A percentile compares a stretch with the other conserved stretches of the same genome.
These are phyloP conservation scores for Petunia hybrid DNA, from an alignment of 305 asterid genomes.

Conservation along the genomic window DNA sequence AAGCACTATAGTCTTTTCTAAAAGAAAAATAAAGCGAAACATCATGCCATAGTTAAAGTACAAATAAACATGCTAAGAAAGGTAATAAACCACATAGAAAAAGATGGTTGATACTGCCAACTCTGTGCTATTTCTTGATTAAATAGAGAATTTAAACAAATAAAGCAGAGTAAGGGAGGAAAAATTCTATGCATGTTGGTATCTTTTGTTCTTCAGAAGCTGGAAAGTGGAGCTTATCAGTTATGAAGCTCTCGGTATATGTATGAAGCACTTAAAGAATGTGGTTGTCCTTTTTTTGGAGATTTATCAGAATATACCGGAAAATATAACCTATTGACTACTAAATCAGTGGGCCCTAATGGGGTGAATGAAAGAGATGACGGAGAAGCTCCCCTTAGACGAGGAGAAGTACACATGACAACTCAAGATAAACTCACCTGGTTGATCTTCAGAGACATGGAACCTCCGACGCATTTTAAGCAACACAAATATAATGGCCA, in stretches of 20 bases:
- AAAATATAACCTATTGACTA: not conserved
- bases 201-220: conserved; percentile 19
- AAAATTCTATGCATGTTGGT: not conserved
- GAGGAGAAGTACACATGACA: not conserved
- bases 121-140: conserved; percentile 16
- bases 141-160: conserved; percentile 4
- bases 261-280: conserved; percentile 24
- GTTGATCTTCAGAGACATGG: conserved; percentile 20
- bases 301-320: not conserved
- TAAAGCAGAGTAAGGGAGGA: not conserved
- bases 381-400: conserved; percentile 9
- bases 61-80: not conserved
- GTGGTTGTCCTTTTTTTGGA: conserved; percentile 4
- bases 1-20: not conserved
- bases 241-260: not conserved
- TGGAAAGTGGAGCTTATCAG: conserved; percentile 3
- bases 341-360: not conserved
- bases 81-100: not conserved
- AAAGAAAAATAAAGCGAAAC: not conserved
- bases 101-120: not conserved
- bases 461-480: not conserved
- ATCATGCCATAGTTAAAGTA: conserved; percentile 12
- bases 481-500: conserved; percentile 15
- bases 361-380: not conserved
- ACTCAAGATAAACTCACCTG: conserved; percentile 24